Evolutionary conservation across 768 basidiomycete genomes (phyloP).

Genomic region (Pulveroboletus ravenelii): DNA sequence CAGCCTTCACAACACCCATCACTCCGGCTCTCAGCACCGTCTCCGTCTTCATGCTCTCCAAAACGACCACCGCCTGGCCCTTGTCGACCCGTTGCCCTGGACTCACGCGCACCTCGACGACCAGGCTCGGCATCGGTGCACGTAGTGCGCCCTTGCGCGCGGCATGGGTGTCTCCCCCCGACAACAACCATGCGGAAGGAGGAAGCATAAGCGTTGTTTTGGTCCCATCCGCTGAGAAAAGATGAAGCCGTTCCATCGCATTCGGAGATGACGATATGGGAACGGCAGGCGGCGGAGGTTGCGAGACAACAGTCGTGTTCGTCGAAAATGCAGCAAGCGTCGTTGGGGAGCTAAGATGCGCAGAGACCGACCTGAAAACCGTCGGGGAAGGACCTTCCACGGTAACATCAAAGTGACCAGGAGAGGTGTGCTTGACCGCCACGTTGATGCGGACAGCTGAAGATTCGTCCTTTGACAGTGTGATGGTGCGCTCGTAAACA

Average conservation of each 20-base stretch:
- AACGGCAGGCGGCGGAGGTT: constrained; percentile 48
- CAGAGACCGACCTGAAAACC: constrained; percentile 49
- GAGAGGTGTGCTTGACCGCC: constrained; percentile 38
- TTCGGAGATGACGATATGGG: constrained; percentile 52
- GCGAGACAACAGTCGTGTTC: constrained; percentile 71
- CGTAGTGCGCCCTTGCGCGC: constrained; percentile 61
- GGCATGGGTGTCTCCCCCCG: constrained; percentile 53
- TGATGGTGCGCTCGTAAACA: constrained; percentile 55
- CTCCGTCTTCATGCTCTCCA: constrained; percentile 99
- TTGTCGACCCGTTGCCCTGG: constrained; percentile 74
- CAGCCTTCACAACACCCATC: constrained; percentile 62
- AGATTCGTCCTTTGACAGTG: constrained; percentile 54
- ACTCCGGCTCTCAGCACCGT: constrained; percentile 73
- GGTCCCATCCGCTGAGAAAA: constrained; percentile 55
- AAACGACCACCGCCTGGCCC: constrained; percentile 74
- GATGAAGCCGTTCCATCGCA: constrained; percentile 70
- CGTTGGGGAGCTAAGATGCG: constrained; percentile 49
- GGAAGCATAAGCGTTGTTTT: constrained; percentile 67
- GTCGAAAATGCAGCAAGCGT: constrained; percentile 47
- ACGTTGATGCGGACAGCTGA: constrained; percentile 34
- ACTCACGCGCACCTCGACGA: constrained; percentile 81
- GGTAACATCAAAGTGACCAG: constrained; percentile 50
- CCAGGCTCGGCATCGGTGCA: constrained; percentile 91
- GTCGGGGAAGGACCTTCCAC: constrained; percentile 33
- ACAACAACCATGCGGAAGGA: constrained; percentile 65